Conservation (phyloP, 2,329 filamentous ascomycete species). For the Fonsecaea monophora region DNA sequence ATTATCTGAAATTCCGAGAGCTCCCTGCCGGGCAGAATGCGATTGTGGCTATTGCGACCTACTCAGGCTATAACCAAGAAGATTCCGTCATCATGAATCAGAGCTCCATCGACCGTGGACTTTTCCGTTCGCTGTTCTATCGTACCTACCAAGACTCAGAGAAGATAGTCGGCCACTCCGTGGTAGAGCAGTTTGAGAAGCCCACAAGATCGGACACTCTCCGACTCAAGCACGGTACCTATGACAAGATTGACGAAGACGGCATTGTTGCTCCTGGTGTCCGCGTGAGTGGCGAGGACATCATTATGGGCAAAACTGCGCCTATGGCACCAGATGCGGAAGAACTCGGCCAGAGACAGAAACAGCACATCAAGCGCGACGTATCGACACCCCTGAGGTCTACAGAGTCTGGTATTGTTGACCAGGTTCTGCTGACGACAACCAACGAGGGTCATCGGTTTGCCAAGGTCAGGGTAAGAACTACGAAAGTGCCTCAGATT, state of each 20-base stretch:
- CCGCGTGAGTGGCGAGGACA: constrained; percentile 94
- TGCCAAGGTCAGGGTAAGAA: constrained; percentile 95
- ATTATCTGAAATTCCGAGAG: constrained; percentile 97
- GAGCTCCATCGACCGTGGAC: constrained; percentile 94
- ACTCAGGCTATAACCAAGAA: constrained; percentile 99
- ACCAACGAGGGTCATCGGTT: constrained; percentile 94
- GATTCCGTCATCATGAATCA: constrained; percentile 99
- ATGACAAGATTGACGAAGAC: constrained; percentile 96
- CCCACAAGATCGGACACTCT: constrained; percentile 87
- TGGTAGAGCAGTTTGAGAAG: constrained; percentile 95
- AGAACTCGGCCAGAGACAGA: constrained; percentile 90
- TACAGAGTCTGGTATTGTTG: constrained; percentile 96
- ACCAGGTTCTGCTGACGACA: constrained; percentile 90
- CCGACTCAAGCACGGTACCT: constrained; percentile 84
- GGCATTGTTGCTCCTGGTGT: constrained; percentile 93
- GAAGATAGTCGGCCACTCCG: constrained; percentile 91
- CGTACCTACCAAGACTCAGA: constrained; percentile 96
- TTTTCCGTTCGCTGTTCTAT: constrained; percentile 98
- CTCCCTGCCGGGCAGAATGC: constrained; percentile 96
- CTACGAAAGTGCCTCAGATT: constrained; percentile 97
- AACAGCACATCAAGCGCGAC: constrained; percentile 89
- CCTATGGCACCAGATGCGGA: constrained; percentile 92
- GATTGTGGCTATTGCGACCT: constrained; percentile 96
- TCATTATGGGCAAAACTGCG: constrained; percentile 98
- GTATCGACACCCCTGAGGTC: constrained; percentile 93